Base-by-base conservation (phyloP, 176 grass and related monocot species). In the Hsuehochloa calcarea region DNA sequence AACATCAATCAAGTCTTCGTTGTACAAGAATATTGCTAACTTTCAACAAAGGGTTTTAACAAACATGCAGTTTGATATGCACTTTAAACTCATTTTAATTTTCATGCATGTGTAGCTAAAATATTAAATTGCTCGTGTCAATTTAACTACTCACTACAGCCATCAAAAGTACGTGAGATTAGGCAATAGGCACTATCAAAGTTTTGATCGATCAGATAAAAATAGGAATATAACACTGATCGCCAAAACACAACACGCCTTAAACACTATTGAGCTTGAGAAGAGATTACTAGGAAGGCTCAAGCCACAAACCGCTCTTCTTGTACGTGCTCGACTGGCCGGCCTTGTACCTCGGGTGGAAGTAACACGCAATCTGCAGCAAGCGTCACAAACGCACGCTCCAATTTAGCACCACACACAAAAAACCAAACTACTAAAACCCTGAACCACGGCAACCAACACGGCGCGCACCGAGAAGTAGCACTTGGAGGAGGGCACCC, bases 401-500 rank as follows among this genome's bases (percentile, higher is more conserved):
- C 37, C 14, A 70, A 4, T n/a, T 79, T 13, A 46, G 76, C 39
- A 74, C 35, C 16, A 10, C 9, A 81, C 39, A 37, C 37, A 76
- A 0, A 34, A 34, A 34, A 11, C 41, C 12, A 87, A 41, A 43
- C 8, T 3, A 34, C 31, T 34, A 34, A 34, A 34, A 34, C 31
- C 60, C 14, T 68, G 22, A 5, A 43, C 44, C 10, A 34, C 31
- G 59, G 14, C 12, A 52, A 82, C 20, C 34, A 70, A 71, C 43
- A 29, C 52, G 22, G 10, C 31, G 34, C 93, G 54, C 59, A 99
- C 96, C 58, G 96, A 99, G 88, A 99, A 94, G 79, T 92, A 94
- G 96, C 96, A 99, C 81, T 94, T 95, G 78, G 91, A 61, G 39
- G 96, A 99, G 0, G 96, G 96, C 61, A 99, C 74, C 96, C 96